These are phyloP conservation scores for Dactylella cylindrospora DNA, from an alignment of 2,329 filamentous ascomycete genomes.

Conservation along the genomic window DNA sequence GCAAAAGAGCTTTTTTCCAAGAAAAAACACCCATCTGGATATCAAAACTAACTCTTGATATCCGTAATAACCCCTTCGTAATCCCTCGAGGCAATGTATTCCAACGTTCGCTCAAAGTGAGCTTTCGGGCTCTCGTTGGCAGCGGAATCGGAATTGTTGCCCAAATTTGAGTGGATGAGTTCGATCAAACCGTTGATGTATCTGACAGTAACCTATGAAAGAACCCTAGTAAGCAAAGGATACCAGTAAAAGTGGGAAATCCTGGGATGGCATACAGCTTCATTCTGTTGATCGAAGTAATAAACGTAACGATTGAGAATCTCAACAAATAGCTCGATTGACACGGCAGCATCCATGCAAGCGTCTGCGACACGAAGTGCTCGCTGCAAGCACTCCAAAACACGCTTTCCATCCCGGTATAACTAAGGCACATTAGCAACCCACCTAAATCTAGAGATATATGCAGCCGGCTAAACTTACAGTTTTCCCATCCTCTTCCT, in stretches of 20 bases:
- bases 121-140: slow-evolving; percentile 85
- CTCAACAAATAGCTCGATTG: slow-evolving; percentile 96
- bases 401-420: slow-evolving; percentile 95
- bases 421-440: slow-evolving; percentile 59
- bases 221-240: background rate
- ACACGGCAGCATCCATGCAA: slow-evolving; percentile 82
- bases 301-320: slow-evolving; percentile 98
- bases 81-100: slow-evolving; percentile 86
- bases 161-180: slow-evolving; percentile 94
- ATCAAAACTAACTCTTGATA: slow-evolving; percentile 54
- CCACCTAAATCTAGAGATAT: slow-evolving; percentile 11
- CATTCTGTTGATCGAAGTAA: slow-evolving; percentile 99
- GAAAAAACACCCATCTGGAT: background rate
- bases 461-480: slow-evolving; percentile 58
- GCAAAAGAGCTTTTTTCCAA: background rate
- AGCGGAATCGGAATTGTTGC: slow-evolving; percentile 76
- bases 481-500: slow-evolving; percentile 77
- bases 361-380: slow-evolving; percentile 94
- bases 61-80: slow-evolving; percentile 87
- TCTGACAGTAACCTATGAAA: slow-evolving; percentile 75
- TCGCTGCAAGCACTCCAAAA: slow-evolving; percentile 92
- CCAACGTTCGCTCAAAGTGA: slow-evolving; percentile 91
- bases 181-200: slow-evolving; percentile 98
- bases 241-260: background rate
- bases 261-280: slow-evolving; percentile 65